These are phyloP conservation scores for Vanderwaltozyma polyspora DNA, from an alignment of 805 yeast species.

Conservation along the genomic window DNA sequence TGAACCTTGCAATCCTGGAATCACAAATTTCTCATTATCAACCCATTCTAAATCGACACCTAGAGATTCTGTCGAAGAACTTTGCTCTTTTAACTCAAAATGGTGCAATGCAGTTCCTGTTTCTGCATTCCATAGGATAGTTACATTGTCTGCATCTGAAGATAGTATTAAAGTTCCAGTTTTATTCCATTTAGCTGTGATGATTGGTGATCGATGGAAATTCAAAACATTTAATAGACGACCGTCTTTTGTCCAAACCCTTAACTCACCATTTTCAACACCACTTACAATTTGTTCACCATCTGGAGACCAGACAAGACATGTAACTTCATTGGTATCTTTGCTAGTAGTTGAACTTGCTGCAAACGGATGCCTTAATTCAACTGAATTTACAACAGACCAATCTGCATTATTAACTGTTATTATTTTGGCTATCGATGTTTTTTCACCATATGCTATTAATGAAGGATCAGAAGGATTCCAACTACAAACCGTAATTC, in stretches of 20 bases:
- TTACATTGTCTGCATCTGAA: constrained; percentile 43
- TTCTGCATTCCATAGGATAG: constrained; percentile 56
- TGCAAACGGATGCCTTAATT: constrained; percentile 29
- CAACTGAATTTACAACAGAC: constrained; percentile 4
- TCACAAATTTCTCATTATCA: constrained; percentile 52
- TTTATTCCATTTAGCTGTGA: constrained; percentile 50
- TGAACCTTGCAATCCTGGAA: constrained; percentile 49
- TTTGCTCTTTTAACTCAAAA: constrained; percentile 27
- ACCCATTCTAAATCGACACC: constrained; percentile 68
- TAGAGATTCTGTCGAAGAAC: constrained; percentile 12
- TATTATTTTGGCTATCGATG: constrained; percentile 36
- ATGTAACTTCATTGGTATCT: constrained; percentile 23
- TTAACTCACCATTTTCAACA: constrained; percentile 56
- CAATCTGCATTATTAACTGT: constrained; percentile 23
- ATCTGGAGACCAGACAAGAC: constrained; percentile 51
- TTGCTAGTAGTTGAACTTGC: constrained; percentile 12
- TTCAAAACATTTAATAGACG: constrained; percentile 44
- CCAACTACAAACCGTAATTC: constrained; percentile 41
- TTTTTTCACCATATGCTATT: constrained; percentile 45
- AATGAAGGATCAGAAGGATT: constrained; percentile 37
- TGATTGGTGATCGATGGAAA: constrained; percentile 44
- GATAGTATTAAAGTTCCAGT: constrained; percentile 46
- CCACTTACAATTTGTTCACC: constrained; percentile 57
- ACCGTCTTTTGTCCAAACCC: constrained; percentile 73
- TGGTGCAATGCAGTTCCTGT: constrained; percentile 40